These are phyloP conservation scores for Parmales sp. DNA, from an alignment of 108 stramenopile genomes.

Conservation along the genomic window DNA sequence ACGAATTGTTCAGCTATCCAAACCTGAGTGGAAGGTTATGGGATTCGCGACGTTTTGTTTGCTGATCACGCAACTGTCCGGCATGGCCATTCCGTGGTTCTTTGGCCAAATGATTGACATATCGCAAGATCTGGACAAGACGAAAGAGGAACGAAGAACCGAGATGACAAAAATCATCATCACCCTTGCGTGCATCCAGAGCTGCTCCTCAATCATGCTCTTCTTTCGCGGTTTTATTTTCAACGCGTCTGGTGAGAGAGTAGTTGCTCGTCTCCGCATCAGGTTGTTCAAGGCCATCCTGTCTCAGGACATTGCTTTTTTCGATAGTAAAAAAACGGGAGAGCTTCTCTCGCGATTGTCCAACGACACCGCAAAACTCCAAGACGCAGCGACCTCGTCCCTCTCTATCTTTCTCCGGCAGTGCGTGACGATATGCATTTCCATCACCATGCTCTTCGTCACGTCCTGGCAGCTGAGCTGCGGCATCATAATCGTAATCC, in stretches of 20 bases:
- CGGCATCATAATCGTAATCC: constrained; percentile 40
- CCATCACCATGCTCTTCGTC: constrained; percentile 54
- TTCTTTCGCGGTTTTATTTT: constrained; percentile 38
- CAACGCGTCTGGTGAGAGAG: constrained; percentile 49
- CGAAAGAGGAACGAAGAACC: neutral
- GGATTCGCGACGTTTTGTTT: neutral
- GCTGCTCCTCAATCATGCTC: neutral
- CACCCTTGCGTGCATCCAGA: neutral
- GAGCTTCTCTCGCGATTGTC: constrained; percentile 58
- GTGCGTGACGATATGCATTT: constrained; percentile 31
- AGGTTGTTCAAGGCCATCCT: constrained; percentile 45
- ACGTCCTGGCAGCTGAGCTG: constrained; percentile 48
- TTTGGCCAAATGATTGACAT: neutral
- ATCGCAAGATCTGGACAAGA: neutral
- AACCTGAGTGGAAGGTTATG: constrained; percentile 1
- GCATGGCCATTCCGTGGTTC: constrained; percentile 1
- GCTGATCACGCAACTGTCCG: neutral
- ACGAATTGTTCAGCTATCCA: neutral
- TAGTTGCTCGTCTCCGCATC: constrained; percentile 57
- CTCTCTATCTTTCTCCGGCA: constrained; percentile 46
- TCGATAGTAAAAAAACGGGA: constrained; percentile 63
- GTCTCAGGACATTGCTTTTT: constrained; percentile 68
- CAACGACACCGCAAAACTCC: constrained; percentile 54
- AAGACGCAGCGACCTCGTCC: constrained; percentile 37
- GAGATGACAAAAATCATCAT: neutral